A percentile compares a stretch with the other conserved stretches of the same genome.
These are phyloP conservation scores for Lactifluus subvellereus DNA, from an alignment of 768 basidiomycete genomes.

Conservation along the genomic window DNA sequence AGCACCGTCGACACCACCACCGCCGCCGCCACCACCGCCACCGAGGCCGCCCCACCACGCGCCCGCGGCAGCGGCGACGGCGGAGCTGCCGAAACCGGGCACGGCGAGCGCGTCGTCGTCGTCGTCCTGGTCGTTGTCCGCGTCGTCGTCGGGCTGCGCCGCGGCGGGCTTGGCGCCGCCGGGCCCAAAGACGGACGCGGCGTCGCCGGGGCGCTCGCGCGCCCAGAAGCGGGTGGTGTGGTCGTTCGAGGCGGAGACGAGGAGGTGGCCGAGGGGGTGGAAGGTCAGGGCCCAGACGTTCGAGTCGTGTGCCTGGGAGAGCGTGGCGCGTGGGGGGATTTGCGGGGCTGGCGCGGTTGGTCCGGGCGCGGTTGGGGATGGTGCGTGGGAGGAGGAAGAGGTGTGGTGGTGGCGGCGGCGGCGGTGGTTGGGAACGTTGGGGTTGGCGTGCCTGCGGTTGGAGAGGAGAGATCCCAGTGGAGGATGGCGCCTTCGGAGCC, in stretches of 20 bases:
- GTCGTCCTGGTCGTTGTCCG: constrained; percentile 34
- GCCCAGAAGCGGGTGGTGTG: constrained; percentile 99
- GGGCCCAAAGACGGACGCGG: constrained; percentile 66
- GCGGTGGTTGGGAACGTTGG: background rate
- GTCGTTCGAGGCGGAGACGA: constrained; percentile 94
- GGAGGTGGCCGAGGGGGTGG: constrained; percentile 93
- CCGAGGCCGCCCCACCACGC: background rate
- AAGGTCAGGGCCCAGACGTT: constrained; percentile 95
- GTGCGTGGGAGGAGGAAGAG: background rate
- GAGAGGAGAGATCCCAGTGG: constrained; percentile 81
- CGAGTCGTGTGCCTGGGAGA: constrained; percentile 96
- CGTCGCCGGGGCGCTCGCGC: constrained; percentile 83
- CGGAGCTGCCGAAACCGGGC: constrained; percentile 61
- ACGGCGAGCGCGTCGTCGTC: constrained; percentile 75
- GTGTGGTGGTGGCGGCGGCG: background rate
- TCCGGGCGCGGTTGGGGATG: background rate
- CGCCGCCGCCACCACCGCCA: constrained; percentile 22
- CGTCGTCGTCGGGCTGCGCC: constrained; percentile 51
- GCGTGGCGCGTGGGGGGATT: constrained; percentile 62
- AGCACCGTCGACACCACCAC: constrained; percentile 26
- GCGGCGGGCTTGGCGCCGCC: constrained; percentile 85
- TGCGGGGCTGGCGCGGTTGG: constrained; percentile 26
- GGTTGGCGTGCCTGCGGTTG: constrained; percentile 45
- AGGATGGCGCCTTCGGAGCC: constrained; percentile 92
- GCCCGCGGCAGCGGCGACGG: constrained; percentile 27